A percentile compares a stretch with the other conserved stretches of the same genome.
phyloP scores from a whole-genome alignment of 768 basidiomycete genomes.

The Coprinopsis sp. region DNA sequence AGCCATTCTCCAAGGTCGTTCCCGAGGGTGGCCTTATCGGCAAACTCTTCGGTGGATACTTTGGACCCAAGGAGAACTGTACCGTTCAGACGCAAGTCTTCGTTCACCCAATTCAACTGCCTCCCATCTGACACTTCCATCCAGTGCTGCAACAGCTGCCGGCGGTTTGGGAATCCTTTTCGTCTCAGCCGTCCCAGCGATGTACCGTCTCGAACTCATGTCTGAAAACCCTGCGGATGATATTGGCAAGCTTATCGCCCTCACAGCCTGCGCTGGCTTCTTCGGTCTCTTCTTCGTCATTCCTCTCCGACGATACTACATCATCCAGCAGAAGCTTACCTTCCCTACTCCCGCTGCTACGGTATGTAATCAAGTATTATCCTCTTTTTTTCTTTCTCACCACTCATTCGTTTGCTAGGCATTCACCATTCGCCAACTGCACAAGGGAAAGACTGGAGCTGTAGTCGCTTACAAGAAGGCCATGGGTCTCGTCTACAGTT shows the following conservation, averaged over 20 bases:
- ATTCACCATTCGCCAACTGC: constrained; percentile 58
- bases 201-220: constrained; percentile 51
- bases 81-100: constrained; percentile 46
- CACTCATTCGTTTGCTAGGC: constrained; percentile 29
- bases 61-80: constrained; percentile 66
- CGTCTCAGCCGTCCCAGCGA: constrained; percentile 56
- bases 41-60: constrained; percentile 46
- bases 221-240: constrained; percentile 43
- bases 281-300: constrained; percentile 67
- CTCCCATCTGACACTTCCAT: neutral
- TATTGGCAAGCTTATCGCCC: constrained; percentile 50
- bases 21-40: constrained; percentile 44
- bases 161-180: constrained; percentile 58
- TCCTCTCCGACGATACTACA: constrained; percentile 57
- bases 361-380: constrained; percentile 30
- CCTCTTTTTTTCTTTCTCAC: too few species aligned
- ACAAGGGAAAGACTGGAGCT: constrained; percentile 46
- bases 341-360: constrained; percentile 67
- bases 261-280: constrained; percentile 51
- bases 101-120: neutral
- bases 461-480: constrained; percentile 53
- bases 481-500: constrained; percentile 42
- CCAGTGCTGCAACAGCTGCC: constrained; percentile 51
- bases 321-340: constrained; percentile 56
- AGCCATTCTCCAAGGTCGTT: constrained; percentile 46